Percentiles rank a stretch among this genome's conserved stretches.
Conservation (phyloP, 129 eudicot species). For the Flaveria robusta region DNA sequence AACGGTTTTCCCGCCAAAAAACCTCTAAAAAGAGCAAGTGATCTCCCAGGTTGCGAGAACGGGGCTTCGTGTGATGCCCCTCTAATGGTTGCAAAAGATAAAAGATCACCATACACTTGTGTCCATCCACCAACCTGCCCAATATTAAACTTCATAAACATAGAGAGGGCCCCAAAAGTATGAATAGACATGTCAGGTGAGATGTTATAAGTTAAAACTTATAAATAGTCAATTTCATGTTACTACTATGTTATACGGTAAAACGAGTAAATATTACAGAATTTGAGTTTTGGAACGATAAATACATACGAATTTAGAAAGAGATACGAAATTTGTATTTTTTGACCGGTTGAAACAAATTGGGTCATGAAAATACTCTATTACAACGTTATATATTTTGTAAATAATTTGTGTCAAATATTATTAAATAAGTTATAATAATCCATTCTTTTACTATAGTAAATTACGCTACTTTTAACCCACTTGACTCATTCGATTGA, state of each 20-base stretch:
- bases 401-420: not conserved
- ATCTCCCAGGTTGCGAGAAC: constrained; percentile 66
- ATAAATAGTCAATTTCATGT: not conserved
- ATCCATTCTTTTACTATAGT: not conserved
- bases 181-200: not conserved
- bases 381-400: not conserved
- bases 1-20: constrained; percentile 61
- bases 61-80: constrained; percentile 92
- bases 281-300: not conserved
- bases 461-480: not conserved
- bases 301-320: not conserved
- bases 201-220: not conserved
- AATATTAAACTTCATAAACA: constrained; percentile 1
- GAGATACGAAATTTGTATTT: not conserved
- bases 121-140: constrained; percentile 85
- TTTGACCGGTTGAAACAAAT: too few species aligned
- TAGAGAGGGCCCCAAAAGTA: not conserved
- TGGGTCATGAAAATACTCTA: too few species aligned
- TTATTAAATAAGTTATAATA: not conserved
- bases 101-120: constrained; percentile 62
- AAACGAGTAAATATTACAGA: not conserved
- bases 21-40: constrained; percentile 56
- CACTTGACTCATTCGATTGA: not conserved
- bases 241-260: not conserved
- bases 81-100: constrained; percentile 73